Percentiles rank a stretch among this genome's conserved stretches.
phyloP scores from a whole-genome alignment of 257 asterid species.

The Fraxinus quadrangulata region DNA sequence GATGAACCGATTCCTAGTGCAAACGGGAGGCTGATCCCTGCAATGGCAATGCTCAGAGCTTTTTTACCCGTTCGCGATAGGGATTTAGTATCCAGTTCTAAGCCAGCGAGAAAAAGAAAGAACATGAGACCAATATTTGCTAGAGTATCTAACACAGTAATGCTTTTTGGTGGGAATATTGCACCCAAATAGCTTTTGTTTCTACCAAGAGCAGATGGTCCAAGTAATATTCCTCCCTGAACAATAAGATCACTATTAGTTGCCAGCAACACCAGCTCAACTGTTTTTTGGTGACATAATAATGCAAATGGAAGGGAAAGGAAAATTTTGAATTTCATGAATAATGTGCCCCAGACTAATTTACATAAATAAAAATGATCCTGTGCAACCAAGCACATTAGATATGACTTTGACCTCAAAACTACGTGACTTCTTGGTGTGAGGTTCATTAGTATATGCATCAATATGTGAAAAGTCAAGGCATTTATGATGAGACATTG shows the following conservation, averaged over 20 bases:
- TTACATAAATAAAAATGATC: not conserved
- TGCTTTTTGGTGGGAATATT: constrained; percentile 63
- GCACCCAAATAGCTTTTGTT: constrained; percentile 47
- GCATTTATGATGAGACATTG: not conserved
- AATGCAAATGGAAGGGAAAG: not conserved
- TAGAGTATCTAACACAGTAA: constrained; percentile 71
- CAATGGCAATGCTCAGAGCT: constrained; percentile 69
- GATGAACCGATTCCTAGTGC: constrained; percentile 77
- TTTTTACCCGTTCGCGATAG: constrained; percentile 57
- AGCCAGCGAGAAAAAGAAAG: constrained; percentile 74
- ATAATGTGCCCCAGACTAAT: no score
- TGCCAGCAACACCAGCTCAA: not conserved
- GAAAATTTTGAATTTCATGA: no score
- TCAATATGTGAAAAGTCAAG: not conserved
- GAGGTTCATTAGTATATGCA: not conserved
- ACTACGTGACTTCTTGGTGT: not conserved
- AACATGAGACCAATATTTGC: constrained; percentile 82
- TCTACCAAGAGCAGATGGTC: constrained; percentile 85
- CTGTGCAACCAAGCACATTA: no score
- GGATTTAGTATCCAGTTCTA: constrained; percentile 59
- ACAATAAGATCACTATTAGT: not conserved
- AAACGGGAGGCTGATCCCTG: constrained; percentile 73
- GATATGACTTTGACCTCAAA: not conserved
- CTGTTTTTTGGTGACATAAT: constrained; percentile 2
- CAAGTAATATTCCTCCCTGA: constrained; percentile 83